Evolutionary conservation across 2,329 filamentous ascomycete species (phyloP), one percentile per base, ranked within the genome.

Genomic region (Calonectria fujianensis): DNA sequence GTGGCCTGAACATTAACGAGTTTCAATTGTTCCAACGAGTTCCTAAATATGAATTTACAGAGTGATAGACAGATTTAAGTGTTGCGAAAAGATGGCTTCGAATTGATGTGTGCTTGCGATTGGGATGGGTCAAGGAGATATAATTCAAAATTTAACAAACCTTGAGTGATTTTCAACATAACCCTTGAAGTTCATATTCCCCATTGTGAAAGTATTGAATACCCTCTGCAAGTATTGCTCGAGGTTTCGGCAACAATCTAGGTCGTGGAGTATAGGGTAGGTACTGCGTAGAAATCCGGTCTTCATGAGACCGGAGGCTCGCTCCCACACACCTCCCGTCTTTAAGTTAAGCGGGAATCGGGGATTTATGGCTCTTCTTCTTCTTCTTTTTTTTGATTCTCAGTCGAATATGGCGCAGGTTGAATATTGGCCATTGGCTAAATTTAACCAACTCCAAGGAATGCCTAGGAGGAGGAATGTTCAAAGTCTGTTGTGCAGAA

Each of bases 1-100:
- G 70, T 76, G 77, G 69, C 45, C 76, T 81, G 77, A 80, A 77
- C 76, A 81, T 76, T 72, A 72, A 80, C 74, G 75, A 79, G 78
- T 70, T 80, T 71, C 76, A 61, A 81, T 75, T 75, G 77, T 81
- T 76, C 71, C 59, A 31, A 67, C 16, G 41, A 70, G 41, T 57
- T 54, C 61, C 69, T 50, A 37, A 52, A 66, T 65, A 64, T 61
- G 35, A 61, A 39, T 41, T 41, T 61, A 61, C 35, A 54, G 57
- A 35, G 57, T 61, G 57, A 61, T 61, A 61, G 57, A 61, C 37
- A 32, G 18, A 61, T 27, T 61, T 6, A 24, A 29, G 20, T 41
- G n/a, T 27, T 61, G 20, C 13, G 32, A 41, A 70, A 57, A 39
- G 6, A 20, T 68, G 50, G 18, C 14, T 57, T 57, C 24, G 48